Conservation (phyloP, 1,139 yeast species). For the Trichomonascaceae sp. region DNA sequence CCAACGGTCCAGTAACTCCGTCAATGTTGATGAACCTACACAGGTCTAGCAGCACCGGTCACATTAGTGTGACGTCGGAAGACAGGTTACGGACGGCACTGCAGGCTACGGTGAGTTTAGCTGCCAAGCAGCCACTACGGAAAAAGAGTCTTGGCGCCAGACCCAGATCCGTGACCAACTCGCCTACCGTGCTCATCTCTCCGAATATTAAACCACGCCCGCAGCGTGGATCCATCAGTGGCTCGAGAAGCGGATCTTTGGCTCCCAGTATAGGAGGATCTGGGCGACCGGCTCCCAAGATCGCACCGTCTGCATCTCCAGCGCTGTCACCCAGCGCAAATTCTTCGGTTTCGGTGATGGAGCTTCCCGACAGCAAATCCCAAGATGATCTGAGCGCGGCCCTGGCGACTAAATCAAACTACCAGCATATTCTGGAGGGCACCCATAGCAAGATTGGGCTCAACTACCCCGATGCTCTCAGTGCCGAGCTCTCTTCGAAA, state of each 20-base stretch:
- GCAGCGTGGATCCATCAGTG: too few relatives aligned
- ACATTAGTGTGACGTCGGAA: conserved; percentile 10
- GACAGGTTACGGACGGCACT: conserved; percentile 16
- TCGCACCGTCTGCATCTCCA: too few relatives aligned
- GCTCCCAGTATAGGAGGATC: too few relatives aligned
- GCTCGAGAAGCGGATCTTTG: too few relatives aligned
- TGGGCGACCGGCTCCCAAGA: too few relatives aligned
- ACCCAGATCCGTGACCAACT: conserved; percentile 6
- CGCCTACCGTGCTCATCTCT: too few relatives aligned
- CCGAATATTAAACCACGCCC: too few relatives aligned
- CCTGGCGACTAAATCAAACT: conserved; percentile 29
- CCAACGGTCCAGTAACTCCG: conserved; percentile 18
- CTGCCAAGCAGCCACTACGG: conserved; percentile 6
- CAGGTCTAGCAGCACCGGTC: conserved; percentile 6
- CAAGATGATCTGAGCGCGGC: conserved; percentile 22
- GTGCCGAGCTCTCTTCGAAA: conserved; percentile 28
- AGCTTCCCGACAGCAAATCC: too few relatives aligned
- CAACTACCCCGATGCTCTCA: conserved; percentile 28
- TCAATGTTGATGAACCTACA: conserved; percentile 32
- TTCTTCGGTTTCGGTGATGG: too few relatives aligned
- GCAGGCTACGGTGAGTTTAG: conserved; percentile 14
- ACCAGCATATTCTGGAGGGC: conserved; percentile 33
- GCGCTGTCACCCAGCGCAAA: too few relatives aligned
- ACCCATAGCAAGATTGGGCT: conserved; percentile 30
- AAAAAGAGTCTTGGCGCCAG: conserved; percentile 5